Evolutionary conservation across 2,329 filamentous ascomycete genomes (phyloP).

Genomic region (Podosphaera aphanis): DNA sequence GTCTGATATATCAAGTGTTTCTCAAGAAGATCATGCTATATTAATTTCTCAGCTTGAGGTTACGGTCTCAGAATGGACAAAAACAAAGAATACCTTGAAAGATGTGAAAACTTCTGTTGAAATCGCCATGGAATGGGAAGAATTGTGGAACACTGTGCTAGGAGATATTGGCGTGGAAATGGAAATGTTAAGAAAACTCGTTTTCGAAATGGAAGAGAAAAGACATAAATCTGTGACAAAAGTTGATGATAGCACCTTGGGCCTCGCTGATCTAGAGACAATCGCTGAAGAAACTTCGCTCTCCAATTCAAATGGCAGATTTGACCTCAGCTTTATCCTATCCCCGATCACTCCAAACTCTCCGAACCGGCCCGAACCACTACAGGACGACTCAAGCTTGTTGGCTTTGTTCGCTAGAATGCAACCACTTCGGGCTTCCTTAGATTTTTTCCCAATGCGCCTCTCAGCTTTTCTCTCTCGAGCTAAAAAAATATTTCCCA

Average conservation of each 20-base stretch:
- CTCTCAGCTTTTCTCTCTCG: slow-evolving; percentile 65
- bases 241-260: slow-evolving; percentile 36
- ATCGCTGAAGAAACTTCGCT: slow-evolving; percentile 73
- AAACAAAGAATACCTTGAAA: slow-evolving; percentile 55
- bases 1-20: slow-evolving; percentile 48
- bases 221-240: slow-evolving; percentile 54
- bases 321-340: slow-evolving; percentile 30
- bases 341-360: slow-evolving; percentile 36
- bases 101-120: slow-evolving; percentile 78
- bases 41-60: slow-evolving; percentile 77
- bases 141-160: slow-evolving; percentile 81
- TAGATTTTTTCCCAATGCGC: slow-evolving; percentile 91
- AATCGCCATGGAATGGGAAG: slow-evolving; percentile 96
- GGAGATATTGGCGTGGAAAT: slow-evolving; percentile 84
- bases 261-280: slow-evolving; percentile 75
- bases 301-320: slow-evolving; percentile 33
- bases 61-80: slow-evolving; percentile 64
- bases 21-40: slow-evolving; percentile 43
- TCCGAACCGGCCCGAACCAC: slow-evolving; percentile 30
- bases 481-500: slow-evolving; percentile 61
- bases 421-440: slow-evolving; percentile 75
- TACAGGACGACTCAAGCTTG: slow-evolving; percentile 67
- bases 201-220: slow-evolving; percentile 96
- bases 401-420: slow-evolving; percentile 82
- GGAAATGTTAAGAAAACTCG: slow-evolving; percentile 52